Conservation (phyloP, 2,329 filamentous ascomycete species). For the Neofusicoccum sp. region DNA sequence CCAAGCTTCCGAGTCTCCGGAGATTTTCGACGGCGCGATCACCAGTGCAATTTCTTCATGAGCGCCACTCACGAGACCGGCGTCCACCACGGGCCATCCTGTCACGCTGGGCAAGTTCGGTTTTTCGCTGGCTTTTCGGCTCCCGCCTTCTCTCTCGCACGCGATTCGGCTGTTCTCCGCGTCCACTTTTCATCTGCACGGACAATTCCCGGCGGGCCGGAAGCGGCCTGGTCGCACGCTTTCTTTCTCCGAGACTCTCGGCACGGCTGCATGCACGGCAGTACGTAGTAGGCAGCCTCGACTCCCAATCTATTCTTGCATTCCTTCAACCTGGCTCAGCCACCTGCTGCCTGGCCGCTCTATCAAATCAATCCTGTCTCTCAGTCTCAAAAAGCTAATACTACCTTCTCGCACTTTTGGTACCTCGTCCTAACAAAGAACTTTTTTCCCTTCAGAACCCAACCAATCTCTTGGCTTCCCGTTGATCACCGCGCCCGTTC, state of each 20-base stretch:
- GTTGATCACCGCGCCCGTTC: not conserved
- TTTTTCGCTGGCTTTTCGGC: too few species aligned
- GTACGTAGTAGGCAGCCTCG: too few species aligned
- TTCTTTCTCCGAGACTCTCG: not conserved
- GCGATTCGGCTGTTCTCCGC: too few species aligned
- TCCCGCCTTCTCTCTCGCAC: not conserved
- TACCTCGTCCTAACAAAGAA: not conserved
- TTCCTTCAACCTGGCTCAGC: too few species aligned
- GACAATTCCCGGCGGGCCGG: not conserved
- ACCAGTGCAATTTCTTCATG: not conserved
- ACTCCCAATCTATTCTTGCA: too few species aligned
- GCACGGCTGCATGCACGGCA: not conserved
- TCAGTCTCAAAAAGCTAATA: too few species aligned
- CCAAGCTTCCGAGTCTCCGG: not conserved
- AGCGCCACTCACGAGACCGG: not conserved
- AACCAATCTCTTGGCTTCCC: not conserved
- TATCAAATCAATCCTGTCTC: too few species aligned
- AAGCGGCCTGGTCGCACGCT: not conserved
- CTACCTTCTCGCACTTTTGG: not conserved
- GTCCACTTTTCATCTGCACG: not conserved
- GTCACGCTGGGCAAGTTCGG: too few species aligned
- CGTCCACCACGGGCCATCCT: not conserved
- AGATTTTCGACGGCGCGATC: not conserved
- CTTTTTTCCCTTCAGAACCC: too few species aligned
- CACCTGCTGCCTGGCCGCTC: too few species aligned